Evolutionary conservation across 2,329 filamentous ascomycete species (phyloP), one percentile per base, ranked within the genome.

Genomic region (Aspergillus melleus): DNA sequence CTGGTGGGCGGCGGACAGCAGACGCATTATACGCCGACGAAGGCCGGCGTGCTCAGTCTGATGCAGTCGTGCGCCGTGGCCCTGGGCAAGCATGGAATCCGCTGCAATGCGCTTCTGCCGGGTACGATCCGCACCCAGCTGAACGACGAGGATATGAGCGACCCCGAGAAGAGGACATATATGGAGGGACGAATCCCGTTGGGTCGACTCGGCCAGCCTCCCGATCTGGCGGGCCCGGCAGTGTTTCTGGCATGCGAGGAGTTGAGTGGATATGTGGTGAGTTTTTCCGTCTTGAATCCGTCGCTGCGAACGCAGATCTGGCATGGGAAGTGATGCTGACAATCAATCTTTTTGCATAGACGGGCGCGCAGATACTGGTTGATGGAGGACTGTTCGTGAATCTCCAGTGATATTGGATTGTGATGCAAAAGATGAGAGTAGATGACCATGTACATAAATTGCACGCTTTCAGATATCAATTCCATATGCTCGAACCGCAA

Each of bases 351-450:
- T 29, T 47, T 19, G 55, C 8, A 6, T 59, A 83, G 77, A 94
- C 87, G 60, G 92, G 92, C 0, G 88, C 91, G 16, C 91, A 95
- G 76, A 71, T 96, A 66, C 75, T 96, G 63, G 92, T 96, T 14
- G 92, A 96, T 76, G 93, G 92, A 11, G 92, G 93, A 0, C 74
- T 94, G 62, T 96, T 95, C 81, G 92, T 96, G 16, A 96, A 96
- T 76, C 79, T 96, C 68, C 91, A 95, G 51, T 58, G 26, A 54
- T 29, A 8, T 12, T n/a, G 24, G 16, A 19, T 39, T 32, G 14
- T 46, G 44, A 50, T 55, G 20, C 22, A 20, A 44, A 50, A 50
- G 36, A 42, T 58, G 51, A 12, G 49, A n/a, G 32, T 24, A 46
- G 39, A 54, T 47, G 54, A n/a, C 50, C 54, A 22, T 29, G 30